Percentiles rank a stretch among this genome's conserved stretches.
Conservation (phyloP, 2,329 filamentous ascomycete genomes). For the Trichophyton equinum region DNA sequence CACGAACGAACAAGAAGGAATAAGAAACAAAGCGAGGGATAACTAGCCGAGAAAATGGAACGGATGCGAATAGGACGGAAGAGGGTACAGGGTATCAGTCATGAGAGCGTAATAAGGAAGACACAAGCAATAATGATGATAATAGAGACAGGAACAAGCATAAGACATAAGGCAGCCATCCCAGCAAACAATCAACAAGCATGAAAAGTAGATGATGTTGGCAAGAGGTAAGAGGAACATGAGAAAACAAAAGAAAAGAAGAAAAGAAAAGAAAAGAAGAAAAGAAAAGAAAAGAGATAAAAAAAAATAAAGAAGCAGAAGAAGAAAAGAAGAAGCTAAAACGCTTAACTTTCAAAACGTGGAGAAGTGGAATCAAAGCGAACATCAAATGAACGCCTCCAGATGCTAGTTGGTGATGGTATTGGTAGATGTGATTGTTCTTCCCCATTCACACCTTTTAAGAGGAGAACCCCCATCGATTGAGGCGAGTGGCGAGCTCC, state of each 20-base stretch:
- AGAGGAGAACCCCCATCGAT: slow-evolving; percentile 26
- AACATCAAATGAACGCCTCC: background rate
- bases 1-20: background rate
- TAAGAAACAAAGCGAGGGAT: background rate
- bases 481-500: slow-evolving; percentile 22
- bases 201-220: background rate
- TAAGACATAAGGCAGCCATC: background rate
- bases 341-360: background rate
- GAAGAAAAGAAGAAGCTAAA: background rate
- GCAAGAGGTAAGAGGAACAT: background rate
- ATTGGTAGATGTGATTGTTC: too few relatives aligned
- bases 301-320: background rate
- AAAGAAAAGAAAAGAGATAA: background rate
- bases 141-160: background rate
- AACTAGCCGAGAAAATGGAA: background rate
- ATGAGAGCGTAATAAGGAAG: background rate
- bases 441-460: background rate
- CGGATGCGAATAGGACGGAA: background rate
- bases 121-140: background rate
- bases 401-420: background rate
- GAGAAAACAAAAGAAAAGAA: background rate
- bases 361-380: background rate
- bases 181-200: background rate
- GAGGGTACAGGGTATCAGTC: slow-evolving; percentile 3
- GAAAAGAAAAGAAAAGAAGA: background rate